phyloP scores from a whole-genome alignment of 192 early-diverging fungal species.

The Jimgerdemannia flammicorona region DNA sequence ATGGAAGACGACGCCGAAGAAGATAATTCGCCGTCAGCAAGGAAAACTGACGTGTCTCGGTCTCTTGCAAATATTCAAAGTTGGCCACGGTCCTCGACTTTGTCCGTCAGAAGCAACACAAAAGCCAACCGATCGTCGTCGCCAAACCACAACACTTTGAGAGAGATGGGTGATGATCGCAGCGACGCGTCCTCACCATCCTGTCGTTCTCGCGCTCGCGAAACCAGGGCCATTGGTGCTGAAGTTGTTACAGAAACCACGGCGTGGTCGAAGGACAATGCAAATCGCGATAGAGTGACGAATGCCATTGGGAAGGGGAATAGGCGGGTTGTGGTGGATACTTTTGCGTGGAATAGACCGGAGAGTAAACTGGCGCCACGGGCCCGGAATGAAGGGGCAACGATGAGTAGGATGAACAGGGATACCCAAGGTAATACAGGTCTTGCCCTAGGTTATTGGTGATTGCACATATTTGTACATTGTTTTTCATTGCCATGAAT shows the following conservation, averaged over 20 bases:
- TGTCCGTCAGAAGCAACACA: neutral
- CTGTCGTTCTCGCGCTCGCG: too few relatives aligned
- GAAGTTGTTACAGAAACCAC: neutral
- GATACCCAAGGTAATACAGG: neutral
- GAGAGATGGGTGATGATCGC: neutral
- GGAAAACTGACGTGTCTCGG: neutral
- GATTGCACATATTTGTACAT: neutral
- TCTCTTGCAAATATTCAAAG: neutral
- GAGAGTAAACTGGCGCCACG: neutral
- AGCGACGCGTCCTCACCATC: neutral
- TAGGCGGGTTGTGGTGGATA: neutral
- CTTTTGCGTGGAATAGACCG: neutral
- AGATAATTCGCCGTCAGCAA: neutral
- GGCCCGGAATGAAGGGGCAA: neutral
- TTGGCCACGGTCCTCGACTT: neutral
- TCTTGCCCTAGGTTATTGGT: neutral
- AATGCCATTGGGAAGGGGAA: neutral
- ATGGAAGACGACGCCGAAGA: neutral
- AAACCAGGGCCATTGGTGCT: neutral
- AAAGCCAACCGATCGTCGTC: neutral
- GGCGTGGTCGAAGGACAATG: neutral
- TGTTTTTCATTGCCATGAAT: neutral
- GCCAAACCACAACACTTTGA: neutral
- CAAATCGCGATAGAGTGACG: neutral
- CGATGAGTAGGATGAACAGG: neutral